Conservation (phyloP, 2,329 filamentous ascomycete species). For the Neopestalotiopsis sp. region DNA sequence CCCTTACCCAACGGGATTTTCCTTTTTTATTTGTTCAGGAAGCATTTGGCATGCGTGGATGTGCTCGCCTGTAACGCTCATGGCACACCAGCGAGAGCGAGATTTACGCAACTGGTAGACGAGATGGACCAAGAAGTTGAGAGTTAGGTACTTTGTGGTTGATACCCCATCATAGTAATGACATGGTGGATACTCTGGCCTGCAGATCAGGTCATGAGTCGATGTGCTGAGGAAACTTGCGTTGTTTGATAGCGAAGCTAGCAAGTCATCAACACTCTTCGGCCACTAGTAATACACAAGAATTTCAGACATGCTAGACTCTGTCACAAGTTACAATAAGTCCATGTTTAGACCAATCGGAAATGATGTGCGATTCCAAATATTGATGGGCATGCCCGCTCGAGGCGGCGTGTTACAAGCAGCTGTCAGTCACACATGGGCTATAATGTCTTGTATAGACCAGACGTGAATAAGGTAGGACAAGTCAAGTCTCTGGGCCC, state of each 20-base stretch:
- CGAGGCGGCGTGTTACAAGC: no score
- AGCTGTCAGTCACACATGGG: no score
- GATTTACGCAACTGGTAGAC: not conserved
- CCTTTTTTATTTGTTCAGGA: not conserved
- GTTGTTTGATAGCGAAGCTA: slow-evolving; percentile 12
- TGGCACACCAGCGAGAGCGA: not conserved
- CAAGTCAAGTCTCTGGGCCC: no score
- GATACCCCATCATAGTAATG: not conserved
- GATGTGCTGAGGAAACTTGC: slow-evolving; percentile 18
- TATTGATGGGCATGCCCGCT: not conserved
- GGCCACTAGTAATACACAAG: slow-evolving; percentile 19
- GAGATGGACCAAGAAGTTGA: not conserved
- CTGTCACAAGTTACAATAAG: not conserved
- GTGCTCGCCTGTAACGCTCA: not conserved
- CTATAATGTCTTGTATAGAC: no score
- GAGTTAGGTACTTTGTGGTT: slow-evolving; percentile 10
- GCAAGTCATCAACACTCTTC: slow-evolving; percentile 16
- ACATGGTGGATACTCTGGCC: slow-evolving; percentile 12
- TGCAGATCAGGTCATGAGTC: slow-evolving; percentile 14
- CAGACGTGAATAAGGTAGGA: no score
- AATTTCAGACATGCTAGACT: not conserved
- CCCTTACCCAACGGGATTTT: not conserved
- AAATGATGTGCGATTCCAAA: not conserved
- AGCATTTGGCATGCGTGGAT: not conserved
- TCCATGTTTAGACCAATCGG: not conserved